Conservation (phyloP, 495 filamentous ascomycete genomes). For the Pyrenula massariospora region DNA sequence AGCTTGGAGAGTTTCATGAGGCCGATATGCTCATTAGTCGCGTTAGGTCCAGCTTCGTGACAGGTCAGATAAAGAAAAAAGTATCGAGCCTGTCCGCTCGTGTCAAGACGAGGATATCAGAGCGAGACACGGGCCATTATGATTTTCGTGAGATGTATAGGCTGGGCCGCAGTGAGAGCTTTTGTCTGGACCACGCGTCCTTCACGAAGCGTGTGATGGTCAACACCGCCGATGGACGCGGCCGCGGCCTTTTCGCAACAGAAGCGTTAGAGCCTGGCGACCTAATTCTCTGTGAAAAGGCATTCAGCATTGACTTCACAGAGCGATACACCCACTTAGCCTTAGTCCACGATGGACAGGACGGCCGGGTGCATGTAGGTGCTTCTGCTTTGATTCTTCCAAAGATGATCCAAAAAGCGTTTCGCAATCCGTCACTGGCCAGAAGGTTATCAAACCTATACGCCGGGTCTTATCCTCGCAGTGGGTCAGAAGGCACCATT, state of each 20-base stretch:
- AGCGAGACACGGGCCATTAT: slow-evolving; percentile 29
- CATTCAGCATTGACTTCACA: slow-evolving; percentile 17
- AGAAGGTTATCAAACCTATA: slow-evolving; percentile 27
- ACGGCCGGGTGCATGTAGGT: slow-evolving; percentile 13
- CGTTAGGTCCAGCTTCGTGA: slow-evolving; percentile 13
- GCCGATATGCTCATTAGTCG: slow-evolving; percentile 14
- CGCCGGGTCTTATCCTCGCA: slow-evolving; percentile 22
- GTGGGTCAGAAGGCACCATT: slow-evolving; percentile 15
- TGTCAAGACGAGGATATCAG: slow-evolving; percentile 14
- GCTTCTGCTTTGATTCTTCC: slow-evolving; percentile 25
- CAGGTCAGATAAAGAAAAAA: slow-evolving; percentile 17
- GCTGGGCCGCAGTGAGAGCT: slow-evolving; percentile 15
- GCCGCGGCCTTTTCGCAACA: slow-evolving; percentile 37
- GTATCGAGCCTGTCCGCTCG: too few relatives aligned
- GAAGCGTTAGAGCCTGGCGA: slow-evolving; percentile 36
- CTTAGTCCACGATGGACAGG: slow-evolving; percentile 23
- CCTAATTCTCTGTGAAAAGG: slow-evolving; percentile 44
- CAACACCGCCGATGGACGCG: slow-evolving; percentile 11
- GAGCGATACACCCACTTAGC: slow-evolving; percentile 13
- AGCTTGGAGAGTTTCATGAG: slow-evolving; percentile 26
- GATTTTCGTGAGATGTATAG: slow-evolving; percentile 30
- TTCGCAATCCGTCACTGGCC: slow-evolving; percentile 34
- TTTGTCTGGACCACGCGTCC: slow-evolving; percentile 33
- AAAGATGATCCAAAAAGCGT: slow-evolving; percentile 30
- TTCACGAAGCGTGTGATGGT: slow-evolving; percentile 24